Base-by-base conservation (phyloP, 2,329 filamentous ascomycete species). In the Clarireedia monteithiana region DNA sequence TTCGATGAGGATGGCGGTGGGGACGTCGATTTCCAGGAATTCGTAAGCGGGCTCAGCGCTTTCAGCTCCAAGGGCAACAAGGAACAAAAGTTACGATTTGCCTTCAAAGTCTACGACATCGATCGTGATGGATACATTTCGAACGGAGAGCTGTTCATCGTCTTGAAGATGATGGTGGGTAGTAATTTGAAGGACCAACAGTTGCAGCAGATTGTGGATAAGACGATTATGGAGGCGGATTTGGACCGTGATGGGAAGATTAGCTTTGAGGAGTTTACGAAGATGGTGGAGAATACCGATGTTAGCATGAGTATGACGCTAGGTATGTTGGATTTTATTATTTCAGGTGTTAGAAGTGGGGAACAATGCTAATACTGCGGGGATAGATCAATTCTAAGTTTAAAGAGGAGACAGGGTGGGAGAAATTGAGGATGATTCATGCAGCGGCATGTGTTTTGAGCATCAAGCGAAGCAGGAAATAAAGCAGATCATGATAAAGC, bases 141-240 rank as follows among this genome's bases (percentile, higher is more conserved):
- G 77, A 99, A 99, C 73, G 94, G 94, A 67, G 94, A 99, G 78
- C 82, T 99, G 51, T 99, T 97, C 73, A 97, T 99, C 68, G 94
- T 99, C 69, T 81, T 99, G 68, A 99, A 99, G 87, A 99, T 99
- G 94, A 99, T 99, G 94, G 94, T 99, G 51, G 94, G 94, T 58
- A 96, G 89, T 77, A 99, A 99, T 74, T 77, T 99, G 69, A 99
- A 99, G 80, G 94, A 99, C 73, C 90, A 96, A 75, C 94, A 99
- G 76, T 76, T 99, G 71, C 94, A 99, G 77, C 94, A 92, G 83
- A 99, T 99, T 71, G 94, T 99, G 65, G 94, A 99, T 78, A 99
- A 99, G 84, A 99, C 94, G 58, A 97, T 99, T 72, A 97, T 97
- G 94, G 94, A 99, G 77, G 94, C 94, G 49, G 94, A 99, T 73